Evolutionary conservation across 352 stramenopile genomes (phyloP), one percentile per base, ranked within the genome.

Genomic region (Phytophthora crassamura): DNA sequence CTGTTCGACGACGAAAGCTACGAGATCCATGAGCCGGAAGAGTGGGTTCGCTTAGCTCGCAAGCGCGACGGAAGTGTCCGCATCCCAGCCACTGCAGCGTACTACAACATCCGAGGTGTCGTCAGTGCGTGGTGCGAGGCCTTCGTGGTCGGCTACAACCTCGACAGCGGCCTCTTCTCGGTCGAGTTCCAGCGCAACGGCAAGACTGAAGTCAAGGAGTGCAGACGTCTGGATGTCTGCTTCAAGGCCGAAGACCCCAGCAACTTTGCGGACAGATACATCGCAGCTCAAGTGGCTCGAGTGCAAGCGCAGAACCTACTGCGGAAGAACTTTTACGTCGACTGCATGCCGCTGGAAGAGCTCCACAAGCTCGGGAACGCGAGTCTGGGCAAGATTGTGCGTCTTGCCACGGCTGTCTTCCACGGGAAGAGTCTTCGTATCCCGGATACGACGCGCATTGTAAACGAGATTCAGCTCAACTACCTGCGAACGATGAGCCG

Each of bases 401-500:
- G 75, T 0, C 69, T 93, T 5, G 82, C 87, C 7, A 92, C 84
- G 0, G 48, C 72, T 1, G 61, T 85, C 10, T 93, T 94, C 60
- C 80, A 90, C n/a, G 70, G 80, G 16, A 93, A 91, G 43, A 84
- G 72, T 14, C 56, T 82, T 54, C 79, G 81, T 0, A 80, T 90
- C 20, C 87, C 87, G 2, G 86, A 95, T 43, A 93, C 89, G 4
- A 82, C 85, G 14, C 81, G 75, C 0, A 72, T 98, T 12, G 52
- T 97, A 11, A 77, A 94, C 18, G 90, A 98, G 62, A 91, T 98
- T 41, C 92, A 96, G 63, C 73, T 97, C 0, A 91, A 97, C 50
- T 98, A 96, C 67, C 65, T 97, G 38, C 87, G 94, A 10, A 91
- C 91, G 7, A 97, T 98, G 89, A 97, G 96, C 74, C 86, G 86